A percentile compares a stretch with the other conserved stretches of the same genome.
phyloP scores from a whole-genome alignment of 176 grass and related monocot genomes.

The Eleusine indica region DNA sequence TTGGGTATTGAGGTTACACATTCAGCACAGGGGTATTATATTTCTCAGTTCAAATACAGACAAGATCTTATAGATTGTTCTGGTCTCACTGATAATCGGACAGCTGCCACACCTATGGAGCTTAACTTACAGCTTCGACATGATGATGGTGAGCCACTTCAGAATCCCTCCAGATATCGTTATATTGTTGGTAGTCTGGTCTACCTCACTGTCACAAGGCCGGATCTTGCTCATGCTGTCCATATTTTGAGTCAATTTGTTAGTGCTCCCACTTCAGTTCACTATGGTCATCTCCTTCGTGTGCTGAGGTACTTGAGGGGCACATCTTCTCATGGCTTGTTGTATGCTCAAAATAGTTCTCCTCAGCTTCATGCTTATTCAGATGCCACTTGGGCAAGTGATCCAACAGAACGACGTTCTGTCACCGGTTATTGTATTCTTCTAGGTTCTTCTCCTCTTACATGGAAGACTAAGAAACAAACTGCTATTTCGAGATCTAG shows the following conservation, averaged over 20 bases:
- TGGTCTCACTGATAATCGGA: neutral
- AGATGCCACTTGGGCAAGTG: no score
- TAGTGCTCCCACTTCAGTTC: no score
- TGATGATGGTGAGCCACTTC: neutral
- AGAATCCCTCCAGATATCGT: neutral
- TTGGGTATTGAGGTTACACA: neutral
- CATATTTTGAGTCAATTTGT: neutral
- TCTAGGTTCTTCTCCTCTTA: no score
- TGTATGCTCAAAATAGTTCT: no score
- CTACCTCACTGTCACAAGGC: neutral
- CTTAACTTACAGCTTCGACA: neutral
- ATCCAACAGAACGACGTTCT: no score
- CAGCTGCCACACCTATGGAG: neutral
- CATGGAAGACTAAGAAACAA: no score
- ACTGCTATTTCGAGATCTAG: no score
- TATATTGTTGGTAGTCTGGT: neutral
- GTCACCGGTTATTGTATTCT: no score
- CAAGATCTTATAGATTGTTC: neutral
- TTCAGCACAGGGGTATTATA: neutral
- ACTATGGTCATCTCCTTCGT: no score
- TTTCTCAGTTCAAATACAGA: neutral
- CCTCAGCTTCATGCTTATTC: no score
- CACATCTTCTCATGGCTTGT: no score
- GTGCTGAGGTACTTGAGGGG: no score
- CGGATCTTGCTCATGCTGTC: neutral